Evolutionary conservation across 2,329 filamentous ascomycete genomes (phyloP).

Genomic region (Pseudopithomyces chartarum): DNA sequence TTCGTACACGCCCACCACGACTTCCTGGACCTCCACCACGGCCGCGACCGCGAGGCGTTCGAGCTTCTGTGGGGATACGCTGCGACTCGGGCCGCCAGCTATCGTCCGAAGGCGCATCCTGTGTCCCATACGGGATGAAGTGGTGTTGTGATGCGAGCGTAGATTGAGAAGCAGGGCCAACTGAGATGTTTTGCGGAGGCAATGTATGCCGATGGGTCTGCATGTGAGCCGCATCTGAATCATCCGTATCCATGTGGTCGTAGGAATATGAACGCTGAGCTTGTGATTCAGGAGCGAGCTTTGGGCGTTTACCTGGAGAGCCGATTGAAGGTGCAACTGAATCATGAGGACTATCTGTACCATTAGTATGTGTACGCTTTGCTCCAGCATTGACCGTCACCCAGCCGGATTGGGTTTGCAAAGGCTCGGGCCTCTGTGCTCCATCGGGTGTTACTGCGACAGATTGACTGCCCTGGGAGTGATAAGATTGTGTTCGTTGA

Average conservation of each 20-base stretch:
- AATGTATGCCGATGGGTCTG: conserved; percentile 26
- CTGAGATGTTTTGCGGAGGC: conserved; percentile 38
- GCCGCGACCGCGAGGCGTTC: conserved; percentile 42
- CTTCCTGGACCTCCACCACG: conserved; percentile 48
- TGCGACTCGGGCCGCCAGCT: conserved; percentile 40
- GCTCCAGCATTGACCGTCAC: conserved; percentile 49
- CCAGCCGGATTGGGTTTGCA: conserved; percentile 44
- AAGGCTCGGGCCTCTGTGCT: conserved; percentile 23
- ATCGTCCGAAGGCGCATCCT: conserved; percentile 35
- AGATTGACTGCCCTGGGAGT: conserved; percentile 19
- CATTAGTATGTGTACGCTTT: conserved; percentile 46
- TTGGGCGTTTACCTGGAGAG: conserved; percentile 51
- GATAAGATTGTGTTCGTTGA: conserved; percentile 19
- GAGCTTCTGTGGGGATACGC: conserved; percentile 28
- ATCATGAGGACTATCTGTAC: conserved; percentile 39
- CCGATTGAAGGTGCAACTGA: conserved; percentile 34
- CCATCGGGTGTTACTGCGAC: conserved; percentile 21
- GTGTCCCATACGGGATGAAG: conserved; percentile 34
- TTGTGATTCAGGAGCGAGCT: conserved; percentile 41
- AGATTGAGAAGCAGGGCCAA: conserved; percentile 31
- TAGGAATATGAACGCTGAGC: conserved; percentile 14
- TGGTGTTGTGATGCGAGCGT: conserved; percentile 31
- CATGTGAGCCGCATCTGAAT: conserved; percentile 18
- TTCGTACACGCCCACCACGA: conserved; percentile 45
- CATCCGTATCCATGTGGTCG: conserved; percentile 29